Evolutionary conservation across 805 yeast genomes (phyloP), one percentile per base, ranked within the genome.

Genomic region (Saccharomycopsis olivae): DNA sequence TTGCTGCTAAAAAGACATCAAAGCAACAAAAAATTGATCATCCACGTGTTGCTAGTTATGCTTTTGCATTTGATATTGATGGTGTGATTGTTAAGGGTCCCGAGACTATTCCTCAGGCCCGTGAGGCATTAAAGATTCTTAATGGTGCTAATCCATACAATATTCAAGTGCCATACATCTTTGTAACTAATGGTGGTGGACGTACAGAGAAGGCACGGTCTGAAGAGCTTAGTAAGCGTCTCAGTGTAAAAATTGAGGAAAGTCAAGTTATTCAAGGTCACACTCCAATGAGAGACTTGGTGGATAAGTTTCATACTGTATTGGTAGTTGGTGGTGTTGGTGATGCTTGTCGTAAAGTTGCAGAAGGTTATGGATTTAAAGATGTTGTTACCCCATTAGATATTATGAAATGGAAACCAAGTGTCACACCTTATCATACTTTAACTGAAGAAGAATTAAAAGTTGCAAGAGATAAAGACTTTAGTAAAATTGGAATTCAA

Each of bases 101-200:
- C 2, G 73, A 79, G 39, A 80, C 89, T 5, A 79, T 86, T 35
- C 88, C 92, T 0, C 78, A 81, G 52, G 94, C 94, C 1, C 70
- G 67, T 13, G 71, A 75, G 47, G 94, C 95, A 5, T 60, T 86
- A 49, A 68, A 69, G 47, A 55, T 81, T 64, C 68, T 86, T 47
- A 77, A 83, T 50, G 94, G 94, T 43, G 75, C 75, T 29, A 86
- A 86, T 62, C 68, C 73, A 53, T 77, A 82, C 62, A 73, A 79
- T 51, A 78, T 86, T 51, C 75, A 70, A 47, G 87, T 82, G 14
- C 95, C 95, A 5, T 83, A 81, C 55, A 78, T 82, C 43, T 78
- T 80, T 55, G 87, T 86, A 47, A 86, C 96, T 44, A 86, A 86
- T 57, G 96, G 96, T 50, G 95, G 95, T 50, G 96, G 96, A 37